Evolutionary conservation across 805 yeast genomes (phyloP), one percentile per base, ranked within the genome.

Genomic region (Ogataea trehalophila): DNA sequence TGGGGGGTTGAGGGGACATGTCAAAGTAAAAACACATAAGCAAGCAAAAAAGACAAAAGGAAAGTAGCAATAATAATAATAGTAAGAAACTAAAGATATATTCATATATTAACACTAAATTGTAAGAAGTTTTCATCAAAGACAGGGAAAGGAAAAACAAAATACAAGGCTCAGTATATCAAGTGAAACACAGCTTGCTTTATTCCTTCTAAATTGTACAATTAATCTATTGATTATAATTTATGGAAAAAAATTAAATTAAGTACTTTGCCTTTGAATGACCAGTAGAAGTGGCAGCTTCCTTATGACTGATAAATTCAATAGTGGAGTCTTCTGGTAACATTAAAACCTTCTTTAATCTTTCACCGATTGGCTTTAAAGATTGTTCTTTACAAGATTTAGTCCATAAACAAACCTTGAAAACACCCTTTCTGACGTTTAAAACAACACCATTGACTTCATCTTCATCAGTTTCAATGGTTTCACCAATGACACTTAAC

Each of bases 361-460:
- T 83, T 65, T 81, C 83, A 62, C 97, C 97, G 58, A 89, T 84
- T 56, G 85, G 79, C 58, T 72, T 77, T 65, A 87, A 76, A 55
- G 85, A 71, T 44, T 66, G 62, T 54, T 75, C 83, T 58, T 82
- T 80, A 60, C 85, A 80, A 52, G 91, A 79, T 67, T 83, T 85
- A 55, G 97, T 92, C 99, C 99, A 92, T 67, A 92, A 74, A 63
- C 95, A 92, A 67, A 92, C 78, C 70, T 89, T 86, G 75, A 78
- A 81, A 56, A 81, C 88, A 57, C 79, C 81, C 66, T 81, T 84
- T 77, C 97, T 87, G 61, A 87, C 82, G 68, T 87, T 88, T 65
- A 89, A 81, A 55, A 94, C 96, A 59, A 89, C 87, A 63, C 99
- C 99, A 67, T 87, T 91, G 56, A 94, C 94, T 72, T 89, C 92